Evolutionary conservation across 2,329 filamentous ascomycete species (phyloP), one percentile per base, ranked within the genome.

Genomic region (Pseudofabraea citricarpa): DNA sequence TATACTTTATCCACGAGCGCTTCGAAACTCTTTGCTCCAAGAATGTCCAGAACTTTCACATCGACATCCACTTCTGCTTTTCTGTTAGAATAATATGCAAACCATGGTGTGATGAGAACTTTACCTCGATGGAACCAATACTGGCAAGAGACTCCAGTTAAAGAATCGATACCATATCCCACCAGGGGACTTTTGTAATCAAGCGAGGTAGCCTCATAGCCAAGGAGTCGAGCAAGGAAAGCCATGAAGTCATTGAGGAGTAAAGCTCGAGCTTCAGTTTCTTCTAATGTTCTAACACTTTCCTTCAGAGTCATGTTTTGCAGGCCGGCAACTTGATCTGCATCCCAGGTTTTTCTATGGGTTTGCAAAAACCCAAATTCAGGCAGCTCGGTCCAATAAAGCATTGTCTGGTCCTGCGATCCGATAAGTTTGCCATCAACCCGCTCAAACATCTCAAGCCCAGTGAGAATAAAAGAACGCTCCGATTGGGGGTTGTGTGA

Each of bases 121-220:
- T 12, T 21, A 36, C 35, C 35, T 36, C 35, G 20, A 21, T 36
- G 35, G 22, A 36, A 36, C 35, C 35, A 36, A 36, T 36, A 36
- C 35, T 36, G 35, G n/a, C 35, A 36, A 36, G 16, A 20, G 13
- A 36, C 35, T 20, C 16, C 35, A 36, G 18, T 36, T 10, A 36
- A 21, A 21, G 35, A 36, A 21, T 36, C 35, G n/a, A 36, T 7
- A 6, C 35, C 35, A 36, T 36, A 36, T 20, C n/a, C 18, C 6
- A 21, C 35, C 35, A 36, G 22, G 18, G 15, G 35, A 21, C 20
- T 36, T 20, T 21, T 19, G n/a, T 6, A 20, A 20, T 36, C 35
- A 36, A 36, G 22, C 10, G 22, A n/a, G 8, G 16, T 8, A 13
- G 16, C 22, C 5, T 36, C 16, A 9, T 20, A 36, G n/a, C 35